Evolutionary conservation across 495 filamentous ascomycete genomes (phyloP).

Genomic region (Penicillium soppii): DNA sequence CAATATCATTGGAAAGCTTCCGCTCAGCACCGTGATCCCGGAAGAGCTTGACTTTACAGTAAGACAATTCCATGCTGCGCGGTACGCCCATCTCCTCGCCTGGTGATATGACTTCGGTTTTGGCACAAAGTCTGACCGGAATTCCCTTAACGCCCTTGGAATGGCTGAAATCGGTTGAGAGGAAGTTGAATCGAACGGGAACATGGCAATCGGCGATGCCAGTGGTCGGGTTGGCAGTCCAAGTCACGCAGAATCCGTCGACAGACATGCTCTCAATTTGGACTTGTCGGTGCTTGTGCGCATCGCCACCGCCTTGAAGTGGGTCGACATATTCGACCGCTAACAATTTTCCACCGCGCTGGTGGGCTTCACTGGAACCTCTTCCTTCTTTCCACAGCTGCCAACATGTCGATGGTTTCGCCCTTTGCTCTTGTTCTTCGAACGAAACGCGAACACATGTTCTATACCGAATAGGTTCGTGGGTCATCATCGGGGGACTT

Average conservation of each 20-base stretch:
- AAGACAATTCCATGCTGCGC: slow-evolving; percentile 69
- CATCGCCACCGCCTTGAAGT: slow-evolving; percentile 65
- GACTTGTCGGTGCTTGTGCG: slow-evolving; percentile 67
- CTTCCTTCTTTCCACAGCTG: slow-evolving; percentile 94
- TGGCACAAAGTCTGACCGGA: slow-evolving; percentile 85
- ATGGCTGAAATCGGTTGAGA: slow-evolving; percentile 97
- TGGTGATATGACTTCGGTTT: slow-evolving; percentile 64
- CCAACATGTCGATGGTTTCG: slow-evolving; percentile 82
- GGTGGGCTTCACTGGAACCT: slow-evolving; percentile 84
- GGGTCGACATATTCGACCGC: slow-evolving; percentile 92
- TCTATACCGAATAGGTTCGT: slow-evolving; percentile 61
- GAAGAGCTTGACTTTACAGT: slow-evolving; percentile 96
- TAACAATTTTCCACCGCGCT: slow-evolving; percentile 80
- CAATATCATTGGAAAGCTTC: slow-evolving; percentile 91
- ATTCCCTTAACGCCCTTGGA: slow-evolving; percentile 98
- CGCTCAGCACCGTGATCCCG: slow-evolving; percentile 94
- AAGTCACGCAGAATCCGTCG: slow-evolving; percentile 88
- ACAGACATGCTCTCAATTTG: slow-evolving; percentile 83
- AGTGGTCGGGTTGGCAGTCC: slow-evolving; percentile 65
- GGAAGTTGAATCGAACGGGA: slow-evolving; percentile 92
- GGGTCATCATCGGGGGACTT: slow-evolving; percentile 44
- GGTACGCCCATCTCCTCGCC: slow-evolving; percentile 44
- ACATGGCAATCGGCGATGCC: slow-evolving; percentile 71
- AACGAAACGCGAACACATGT: slow-evolving; percentile 91
- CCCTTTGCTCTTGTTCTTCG: slow-evolving; percentile 86